Base-by-base conservation (phyloP, 768 basidiomycete genomes). In the Suillus paluster region DNA sequence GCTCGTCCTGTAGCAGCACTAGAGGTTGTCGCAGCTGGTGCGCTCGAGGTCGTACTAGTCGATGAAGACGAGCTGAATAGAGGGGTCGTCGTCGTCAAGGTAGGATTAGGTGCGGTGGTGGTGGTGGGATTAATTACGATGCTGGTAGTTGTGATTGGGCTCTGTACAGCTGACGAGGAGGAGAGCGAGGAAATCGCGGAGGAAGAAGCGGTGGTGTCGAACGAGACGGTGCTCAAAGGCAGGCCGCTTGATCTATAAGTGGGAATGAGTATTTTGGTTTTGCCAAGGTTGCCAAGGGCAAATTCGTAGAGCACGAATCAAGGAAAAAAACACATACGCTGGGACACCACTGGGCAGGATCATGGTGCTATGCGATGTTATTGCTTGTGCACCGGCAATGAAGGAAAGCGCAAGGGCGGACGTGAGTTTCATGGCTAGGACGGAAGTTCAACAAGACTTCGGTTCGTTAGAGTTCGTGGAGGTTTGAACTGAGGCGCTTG, bases 181-280 rank as follows among this genome's bases (percentile, higher is more conserved):
- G 72, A 71, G 42, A 66, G 59, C 8, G 61, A 66, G 11, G 71
- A 64, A 41, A 70, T 23, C 30, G 62, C 0, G 36, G 73, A 73
- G 4, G 66, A 36, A 0, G 45, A 10, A 5, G 58, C 73, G 6
- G 68, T 70, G 21, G 71, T 71, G 55, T 73, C 66, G 12, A 73
- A 68, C 5, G 68, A 52, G 27, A 73, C 19, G 5, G 54, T 54
- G 48, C 46, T 66, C 10, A 69, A 59, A 7, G 68, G 66, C 21
- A 48, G 52, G 9, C 63, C 64, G 55, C 71, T 71, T 61, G 71
- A 70, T n/a, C 73, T 73, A 19, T 21, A 19, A 25, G 42, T n/a
- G 53, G 25, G 38, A 12, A 15, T 53, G n/a, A 53, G 33, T 34
- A 52, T 33, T 52, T 33, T 14, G 14, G 52, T 34, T 53, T 36